Conservation (phyloP, 2,329 filamentous ascomycete genomes). For the Zymoseptoria pseudotritici region DNA sequence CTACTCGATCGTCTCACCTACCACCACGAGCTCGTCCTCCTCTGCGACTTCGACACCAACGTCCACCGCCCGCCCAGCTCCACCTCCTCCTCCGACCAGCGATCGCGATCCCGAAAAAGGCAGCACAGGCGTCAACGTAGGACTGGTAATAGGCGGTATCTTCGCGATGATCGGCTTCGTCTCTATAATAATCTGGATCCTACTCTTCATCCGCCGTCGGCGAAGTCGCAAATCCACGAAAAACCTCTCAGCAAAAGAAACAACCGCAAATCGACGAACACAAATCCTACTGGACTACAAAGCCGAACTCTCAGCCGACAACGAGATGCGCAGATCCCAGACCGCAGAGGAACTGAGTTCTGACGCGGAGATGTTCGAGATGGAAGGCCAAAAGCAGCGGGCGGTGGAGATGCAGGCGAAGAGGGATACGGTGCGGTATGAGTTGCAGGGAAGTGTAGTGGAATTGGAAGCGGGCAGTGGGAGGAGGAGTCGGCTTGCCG, state of each 20-base stretch:
- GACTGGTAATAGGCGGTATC: constrained; percentile 3
- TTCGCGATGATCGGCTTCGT: constrained; percentile 6
- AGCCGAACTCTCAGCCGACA: constrained; percentile 5
- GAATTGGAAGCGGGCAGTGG: constrained; percentile 9
- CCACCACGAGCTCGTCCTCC: not conserved
- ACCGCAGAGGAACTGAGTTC: constrained; percentile 6
- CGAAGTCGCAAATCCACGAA: constrained; percentile 1
- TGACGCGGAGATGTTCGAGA: constrained; percentile 1
- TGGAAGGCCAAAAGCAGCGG: not conserved
- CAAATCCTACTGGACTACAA: constrained; percentile 5
- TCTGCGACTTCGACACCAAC: not conserved
- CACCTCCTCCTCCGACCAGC: not conserved
- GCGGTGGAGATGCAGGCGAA: constrained; percentile 8
- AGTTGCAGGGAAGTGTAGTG: constrained; percentile 9
- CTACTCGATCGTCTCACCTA: constrained; percentile 12
- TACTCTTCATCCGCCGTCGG: constrained; percentile 1
- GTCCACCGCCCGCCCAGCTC: constrained; percentile 2
- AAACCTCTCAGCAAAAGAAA: not conserved
- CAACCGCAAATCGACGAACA: not conserved
- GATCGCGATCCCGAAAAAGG: not conserved
- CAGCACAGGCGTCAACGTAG: constrained; percentile 2
- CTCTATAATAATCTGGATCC: constrained; percentile 7
- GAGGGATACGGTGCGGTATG: constrained; percentile 7
- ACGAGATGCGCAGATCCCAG: not conserved
- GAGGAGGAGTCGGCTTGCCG: constrained; percentile 3